Evolutionary conservation across 2,329 filamentous ascomycete genomes (phyloP), one percentile per base, ranked within the genome.

Genomic region (Stagonosporopsis vannaccii): DNA sequence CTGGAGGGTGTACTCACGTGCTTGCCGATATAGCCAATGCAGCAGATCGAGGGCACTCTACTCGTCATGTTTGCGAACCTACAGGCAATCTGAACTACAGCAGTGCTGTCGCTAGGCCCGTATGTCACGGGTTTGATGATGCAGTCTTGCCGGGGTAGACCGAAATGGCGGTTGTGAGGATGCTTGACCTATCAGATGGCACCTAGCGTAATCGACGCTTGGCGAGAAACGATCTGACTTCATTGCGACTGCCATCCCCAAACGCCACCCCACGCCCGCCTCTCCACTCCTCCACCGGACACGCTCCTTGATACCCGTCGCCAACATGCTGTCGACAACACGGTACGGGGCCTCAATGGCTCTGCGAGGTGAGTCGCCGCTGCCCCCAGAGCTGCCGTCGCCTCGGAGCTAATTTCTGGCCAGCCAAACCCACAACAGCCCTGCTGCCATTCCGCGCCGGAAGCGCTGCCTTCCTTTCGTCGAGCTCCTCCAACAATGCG

Each of bases 11-110:
- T 52, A 75, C 83, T 68, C 83, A 96, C 93, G 77, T 96, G 90
- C 79, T 95, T 92, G 66, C 95, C 94, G 69, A 99, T 96, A 48
- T 98, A 84, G 77, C 92, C 93, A 68, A 99, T 88, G 74, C 93
- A 97, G 77, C 92, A 93, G 77, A 98, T 95, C 32, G 90, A 91
- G 26, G 94, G 80, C 37, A 74, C 74, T 57, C 76, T 89, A 51
- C 76, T 72, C 35, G 80, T 74, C 82, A 84, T 71, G 15, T 47
- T 57, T 51, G 17, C 49, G 25, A 33, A 13, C 15, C 26, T 41
- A 15, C 8, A 23, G 23, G 5, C 15, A 13, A n/a, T 9, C 32
- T 23, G 12, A 17, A 17, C 2, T 20, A 30, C 2, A 22, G 15
- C 17, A 39, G 17, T 17, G 20, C 15, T 23, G 35, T 43, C 22